Evolutionary conservation across 345 rosid genomes (phyloP), one percentile per base, ranked within the genome.

Genomic region (Brassica incana): DNA sequence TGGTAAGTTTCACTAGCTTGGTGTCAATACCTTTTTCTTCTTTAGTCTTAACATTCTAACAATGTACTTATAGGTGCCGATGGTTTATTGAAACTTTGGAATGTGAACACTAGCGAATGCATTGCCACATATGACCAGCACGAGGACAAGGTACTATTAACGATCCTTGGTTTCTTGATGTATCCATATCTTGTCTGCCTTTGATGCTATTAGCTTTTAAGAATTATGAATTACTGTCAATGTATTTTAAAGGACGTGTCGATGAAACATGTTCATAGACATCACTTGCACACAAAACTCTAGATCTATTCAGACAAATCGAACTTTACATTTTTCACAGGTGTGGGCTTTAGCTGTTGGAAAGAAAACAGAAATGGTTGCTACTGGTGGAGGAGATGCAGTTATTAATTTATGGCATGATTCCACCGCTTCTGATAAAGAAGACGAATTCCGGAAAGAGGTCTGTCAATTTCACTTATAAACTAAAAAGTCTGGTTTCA

Each of bases 261-360:
- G 68, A 59, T 78, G 20, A 20, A 66, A 71, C 29, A 58, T 73
- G 20, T 58, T 59, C 38, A 66, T 4, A 40, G 20, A 30, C 68
- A 72, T 38, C 20, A 58, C 29, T 45, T 3, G 10, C 5, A 58
- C 29, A 64, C 29, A 70, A 15, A 40, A 16, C 59, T 78, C 33
- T 35, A 67, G 59, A 27, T 70, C 12, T 23, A 9, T 72, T 69
- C 33, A 61, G 83, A 75, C 43, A 81, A 71, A 75, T 69, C 30
- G 23, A 25, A 76, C 67, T 65, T 70, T 64, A 1, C 62, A 27
- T 54, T 52, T 80, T 81, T 78, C 78, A 70, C 85, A 95, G 98
- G 87, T 91, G 66, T 95, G 99, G 98, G 98, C 98, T 73, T 86
- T 95, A 88, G 93, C 99, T 65, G 85, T 95, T 15, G 98, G 99